Base-by-base conservation (phyloP, 2,329 filamentous ascomycete species). In the Epichloe gansuensis region DNA sequence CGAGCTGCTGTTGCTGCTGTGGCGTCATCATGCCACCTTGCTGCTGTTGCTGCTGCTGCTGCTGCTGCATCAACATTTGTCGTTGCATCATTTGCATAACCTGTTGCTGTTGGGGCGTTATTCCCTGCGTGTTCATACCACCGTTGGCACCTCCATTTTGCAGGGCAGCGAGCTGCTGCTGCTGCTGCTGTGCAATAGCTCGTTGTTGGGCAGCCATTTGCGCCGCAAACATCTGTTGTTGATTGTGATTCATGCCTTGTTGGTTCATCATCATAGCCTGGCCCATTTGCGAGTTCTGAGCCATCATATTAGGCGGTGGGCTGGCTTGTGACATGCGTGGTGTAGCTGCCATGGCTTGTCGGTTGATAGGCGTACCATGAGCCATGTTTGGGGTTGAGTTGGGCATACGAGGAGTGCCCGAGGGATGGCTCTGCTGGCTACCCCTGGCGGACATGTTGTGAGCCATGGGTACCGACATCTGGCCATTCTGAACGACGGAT, bases 361-460 rank as follows among this genome's bases (percentile, higher is more conserved):
- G 68, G 48, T 69, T 74, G 21, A 82, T 75, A 0, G 82, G 82
- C 0, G 82, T 85, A 31, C 74, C 75, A 54, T 82, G 78, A 12
- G 70, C 60, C 64, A 83, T 77, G 55, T 78, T 81, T 2, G 82
- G 82, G 1, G 82, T 85, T 13, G 77, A 73, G 56, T 74, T 75
- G 5, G 75, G 77, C 68, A 84, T 78, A 12, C 80, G 75, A 28
- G 82, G 82, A 9, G 82, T 85, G n/a, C 76, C 76, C 3, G 78
- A 75, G 2, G 74, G 73, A 64, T 85, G 81, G 58, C 82, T 85
- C 61, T 85, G 81, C 60, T 85, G 82, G 60, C 81, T 85, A 53
- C 79, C 78, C 56, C 81, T 75, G 21, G 78, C 73, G 52, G 78
- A 81, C 81, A 84, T 85, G 58, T 73, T 77, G 59, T 79, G 75